Evolutionary conservation across 2,329 filamentous ascomycete genomes (phyloP), one percentile per base, ranked within the genome.

Genomic region (Aspergillus chevalieri): DNA sequence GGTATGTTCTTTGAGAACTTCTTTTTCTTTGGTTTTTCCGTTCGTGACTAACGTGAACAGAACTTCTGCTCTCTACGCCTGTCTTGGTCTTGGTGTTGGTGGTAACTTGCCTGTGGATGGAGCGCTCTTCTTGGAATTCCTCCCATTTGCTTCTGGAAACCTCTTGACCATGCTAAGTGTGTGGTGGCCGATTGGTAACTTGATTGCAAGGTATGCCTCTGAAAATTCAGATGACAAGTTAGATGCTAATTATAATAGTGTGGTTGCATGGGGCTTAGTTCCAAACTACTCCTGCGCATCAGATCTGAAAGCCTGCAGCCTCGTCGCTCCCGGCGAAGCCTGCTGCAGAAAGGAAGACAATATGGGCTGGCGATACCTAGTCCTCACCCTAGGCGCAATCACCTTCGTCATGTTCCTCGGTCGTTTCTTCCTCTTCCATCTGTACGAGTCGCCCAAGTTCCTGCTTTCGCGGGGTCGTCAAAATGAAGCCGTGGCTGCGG

Each of bases 361-460:
- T 58, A 74, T 72, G 70, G 88, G 87, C 39, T 94, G 89, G 89
- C 79, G 89, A 19, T 83, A 85, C 55, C 82, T 91, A 47, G 74
- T 89, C 47, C 73, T 85, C 46, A 82, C 84, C 1, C 82, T 91
- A 17, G 89, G 89, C 43, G 72, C 85, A 30, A 70, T 82, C 44
- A 93, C 88, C 0, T 82, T 93, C 54, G 66, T 75, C 69, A 89
- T 93, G 85, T 94, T 91, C 61, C 66, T 86, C 45, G 72, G 83
- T 52, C 87, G 89, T 15, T 90, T 89, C 74, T 84, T 89, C 67
- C 63, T 90, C 52, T 94, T 94, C 70, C 81, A 85, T 52, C 78
- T 94, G 10, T 88, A 87, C 64, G 89, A 95, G 65, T 93, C 89
- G 5, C 89, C 89, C 43, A 93, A 93, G 65, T 94, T 84, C 62